Percentiles rank a stretch among this genome's conserved stretches.
These are phyloP conservation scores for Quercus rubra DNA, from an alignment of 306 rosid genomes.

Conservation along the genomic window DNA sequence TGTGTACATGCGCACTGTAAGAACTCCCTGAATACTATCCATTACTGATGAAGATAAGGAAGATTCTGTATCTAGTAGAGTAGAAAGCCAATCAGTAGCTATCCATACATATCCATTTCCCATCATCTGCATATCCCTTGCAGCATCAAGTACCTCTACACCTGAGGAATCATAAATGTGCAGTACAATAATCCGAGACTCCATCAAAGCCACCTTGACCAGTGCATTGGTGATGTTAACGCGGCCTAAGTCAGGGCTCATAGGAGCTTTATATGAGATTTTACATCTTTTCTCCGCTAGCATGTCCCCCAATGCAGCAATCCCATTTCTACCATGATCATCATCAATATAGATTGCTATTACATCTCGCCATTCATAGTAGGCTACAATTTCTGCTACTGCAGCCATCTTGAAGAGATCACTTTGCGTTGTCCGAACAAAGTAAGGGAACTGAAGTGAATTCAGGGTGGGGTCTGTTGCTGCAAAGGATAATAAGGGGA, in stretches of 20 bases:
- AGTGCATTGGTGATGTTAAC: constrained; percentile 58
- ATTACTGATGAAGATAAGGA: constrained; percentile 32
- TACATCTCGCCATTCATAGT: constrained; percentile 82
- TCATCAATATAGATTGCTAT: constrained; percentile 84
- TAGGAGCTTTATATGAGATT: constrained; percentile 78
- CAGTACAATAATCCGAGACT: constrained; percentile 70
- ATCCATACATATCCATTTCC: constrained; percentile 89
- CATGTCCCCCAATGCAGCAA: constrained; percentile 59
- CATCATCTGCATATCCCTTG: constrained; percentile 72
- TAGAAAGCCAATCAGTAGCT: constrained; percentile 69
- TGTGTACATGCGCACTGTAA: constrained; percentile 59
- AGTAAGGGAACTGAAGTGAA: constrained; percentile 88
- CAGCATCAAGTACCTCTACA: constrained; percentile 47
- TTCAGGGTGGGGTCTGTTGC: constrained; percentile 84
- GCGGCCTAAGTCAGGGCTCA: constrained; percentile 41
- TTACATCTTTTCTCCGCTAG: constrained; percentile 77
- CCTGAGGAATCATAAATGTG: constrained; percentile 49
- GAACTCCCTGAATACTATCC: constrained; percentile 70
- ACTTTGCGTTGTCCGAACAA: constrained; percentile 66
- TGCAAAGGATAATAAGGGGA: constrained; percentile 74
- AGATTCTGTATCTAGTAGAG: constrained; percentile 45
- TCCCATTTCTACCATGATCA: constrained; percentile 88
- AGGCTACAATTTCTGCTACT: constrained; percentile 63
- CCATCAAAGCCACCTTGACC: constrained; percentile 72
- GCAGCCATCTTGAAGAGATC: constrained; percentile 83